Evolutionary conservation across 768 basidiomycete genomes (phyloP).

Genomic region (Rhodotorula toruloides): DNA sequence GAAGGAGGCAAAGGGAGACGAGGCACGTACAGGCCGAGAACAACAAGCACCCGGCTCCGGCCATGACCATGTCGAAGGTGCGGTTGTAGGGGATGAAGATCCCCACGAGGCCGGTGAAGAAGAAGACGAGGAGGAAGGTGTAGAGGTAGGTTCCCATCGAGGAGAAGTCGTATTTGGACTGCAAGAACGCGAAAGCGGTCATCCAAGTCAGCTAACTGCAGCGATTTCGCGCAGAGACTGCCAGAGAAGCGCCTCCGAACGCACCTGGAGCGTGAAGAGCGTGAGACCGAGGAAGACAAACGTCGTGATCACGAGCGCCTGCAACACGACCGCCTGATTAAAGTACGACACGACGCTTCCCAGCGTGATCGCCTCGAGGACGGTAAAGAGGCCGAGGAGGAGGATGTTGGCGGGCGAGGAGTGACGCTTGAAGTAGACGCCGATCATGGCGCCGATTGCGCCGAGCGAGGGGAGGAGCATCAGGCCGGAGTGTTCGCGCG

Average conservation of each 20-base stretch:
- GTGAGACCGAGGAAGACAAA: slow-evolving; percentile 92
- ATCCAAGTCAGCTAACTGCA: background rate
- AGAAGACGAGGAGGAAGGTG: slow-evolving; percentile 53
- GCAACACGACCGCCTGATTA: slow-evolving; percentile 63
- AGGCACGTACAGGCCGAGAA: slow-evolving; percentile 24
- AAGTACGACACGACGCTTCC: slow-evolving; percentile 77
- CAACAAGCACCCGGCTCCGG: slow-evolving; percentile 30
- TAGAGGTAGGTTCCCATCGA: slow-evolving; percentile 88
- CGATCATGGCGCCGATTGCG: slow-evolving; percentile 63
- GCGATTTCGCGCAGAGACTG: too few species aligned
- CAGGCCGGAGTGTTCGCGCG: slow-evolving; percentile 27
- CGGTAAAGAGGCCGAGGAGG: slow-evolving; percentile 77
- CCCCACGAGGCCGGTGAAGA: slow-evolving; percentile 55
- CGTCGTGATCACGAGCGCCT: slow-evolving; percentile 84
- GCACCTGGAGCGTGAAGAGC: slow-evolving; percentile 84
- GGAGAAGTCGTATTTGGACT: slow-evolving; percentile 75
- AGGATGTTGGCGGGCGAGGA: slow-evolving; percentile 80
- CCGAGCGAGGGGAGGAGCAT: slow-evolving; percentile 44
- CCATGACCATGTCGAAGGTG: slow-evolving; percentile 65
- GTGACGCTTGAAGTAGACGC: slow-evolving; percentile 89
- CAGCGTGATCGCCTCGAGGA: slow-evolving; percentile 82
- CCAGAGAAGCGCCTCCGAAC: slow-evolving; percentile 35
- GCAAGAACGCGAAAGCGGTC: slow-evolving; percentile 43
- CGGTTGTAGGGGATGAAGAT: slow-evolving; percentile 79
- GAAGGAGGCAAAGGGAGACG: background rate